Evolutionary conservation across 169 alveolate genomes (phyloP), one percentile per base, ranked within the genome.

Genomic region (Ophryocystis elektroscirrha): DNA sequence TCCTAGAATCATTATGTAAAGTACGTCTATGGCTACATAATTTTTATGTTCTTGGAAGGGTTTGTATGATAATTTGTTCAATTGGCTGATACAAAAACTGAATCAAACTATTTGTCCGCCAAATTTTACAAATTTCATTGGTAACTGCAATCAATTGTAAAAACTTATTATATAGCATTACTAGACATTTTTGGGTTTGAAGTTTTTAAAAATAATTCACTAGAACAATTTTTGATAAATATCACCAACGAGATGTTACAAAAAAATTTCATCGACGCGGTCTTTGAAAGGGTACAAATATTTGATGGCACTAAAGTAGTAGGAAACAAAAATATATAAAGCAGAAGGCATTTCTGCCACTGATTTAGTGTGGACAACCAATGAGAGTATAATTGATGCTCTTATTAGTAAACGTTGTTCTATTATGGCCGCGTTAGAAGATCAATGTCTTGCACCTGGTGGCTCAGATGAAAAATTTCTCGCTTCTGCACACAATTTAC

Each of bases 161-260:
- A 7, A 16, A 24, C 3, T 27, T 27, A 4, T 27, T 43, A 1
- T 29, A 18, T 53, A 35, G 88, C 90, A 0, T 52, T 94, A 43
- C 63, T 94, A 18, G 99, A 94, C 65, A 90, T 91, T 46, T 91
- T 83, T 65, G 99, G 99, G 0, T 94, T 94, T 63, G 99, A 94
- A 64, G 79, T 74, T 36, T 88, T 94, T 53, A 65, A 80, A 46
- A 76, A 76, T 53, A 94, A 94, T 81, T 80, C 95, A 19, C 84
- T 88, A 62, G 99, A 94, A 59, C 95, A 94, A 63, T 69, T 94
- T 58, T 78, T 89, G 63, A 91, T 94, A 46, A 94, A 94, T 64
- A 86, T 81, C 61, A 89, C 98, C 7, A 91, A 94, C 76, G 99
- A 94, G 65, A 81, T 81, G 53, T 73, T 85, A 9, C 94, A 88